Conservation (phyloP, 1,284 basidiomycete species). For the Microbotryum intermedium region DNA sequence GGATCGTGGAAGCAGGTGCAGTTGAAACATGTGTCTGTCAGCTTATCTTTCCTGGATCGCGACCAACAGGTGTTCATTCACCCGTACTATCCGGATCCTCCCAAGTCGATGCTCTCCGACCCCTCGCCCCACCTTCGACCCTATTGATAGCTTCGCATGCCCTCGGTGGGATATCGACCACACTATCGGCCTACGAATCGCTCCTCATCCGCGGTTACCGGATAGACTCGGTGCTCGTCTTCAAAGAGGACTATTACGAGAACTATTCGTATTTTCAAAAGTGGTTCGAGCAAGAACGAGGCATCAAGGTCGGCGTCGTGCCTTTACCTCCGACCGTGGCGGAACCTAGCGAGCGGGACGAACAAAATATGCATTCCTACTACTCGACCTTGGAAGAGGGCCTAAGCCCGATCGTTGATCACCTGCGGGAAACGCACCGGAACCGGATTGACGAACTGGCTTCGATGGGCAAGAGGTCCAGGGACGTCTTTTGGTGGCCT, state of each 20-base stretch:
- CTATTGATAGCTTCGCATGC: slow-evolving; percentile 79
- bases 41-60: not conserved
- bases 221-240: slow-evolving; percentile 77
- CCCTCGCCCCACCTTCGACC: slow-evolving; percentile 68
- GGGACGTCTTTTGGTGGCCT: slow-evolving; percentile 88
- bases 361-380: slow-evolving; percentile 55
- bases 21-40: too few relatives aligned
- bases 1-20: too few relatives aligned
- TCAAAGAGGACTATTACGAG: slow-evolving; percentile 75
- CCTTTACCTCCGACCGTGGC: slow-evolving; percentile 50
- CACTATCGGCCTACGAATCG: slow-evolving; percentile 86
- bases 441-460: slow-evolving; percentile 59
- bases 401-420: slow-evolving; percentile 44
- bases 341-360: slow-evolving; percentile 45
- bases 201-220: slow-evolving; percentile 81
- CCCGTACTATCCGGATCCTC: slow-evolving; percentile 78
- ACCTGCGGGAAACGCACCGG: slow-evolving; percentile 58
- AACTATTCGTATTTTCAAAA: slow-evolving; percentile 73
- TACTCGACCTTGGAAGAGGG: slow-evolving; percentile 46
- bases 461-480: slow-evolving; percentile 67
- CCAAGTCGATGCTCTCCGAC: slow-evolving; percentile 74
- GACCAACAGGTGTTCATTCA: slow-evolving; percentile 71
- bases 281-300: slow-evolving; percentile 59
- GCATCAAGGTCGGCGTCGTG: slow-evolving; percentile 53
- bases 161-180: slow-evolving; percentile 91